Percentiles rank a stretch among this genome's conserved stretches.
Evolutionary conservation across 768 basidiomycete genomes (phyloP).

Genomic region (Rickenella mellea): DNA sequence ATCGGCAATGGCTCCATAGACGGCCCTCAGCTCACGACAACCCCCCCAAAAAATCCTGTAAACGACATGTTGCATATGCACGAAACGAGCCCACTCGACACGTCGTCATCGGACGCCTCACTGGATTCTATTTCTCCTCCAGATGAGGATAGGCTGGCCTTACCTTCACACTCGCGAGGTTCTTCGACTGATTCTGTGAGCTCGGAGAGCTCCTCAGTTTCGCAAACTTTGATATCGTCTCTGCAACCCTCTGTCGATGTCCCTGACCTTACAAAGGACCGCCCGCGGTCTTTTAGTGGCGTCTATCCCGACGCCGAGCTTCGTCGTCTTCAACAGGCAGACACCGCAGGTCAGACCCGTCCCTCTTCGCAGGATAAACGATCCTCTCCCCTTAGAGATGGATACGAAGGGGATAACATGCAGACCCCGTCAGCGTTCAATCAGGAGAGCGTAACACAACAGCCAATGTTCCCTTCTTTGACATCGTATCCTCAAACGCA

Average conservation of each 20-base stretch:
- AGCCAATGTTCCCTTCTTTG: neutral
- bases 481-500: neutral
- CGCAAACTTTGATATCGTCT: neutral
- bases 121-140: constrained; percentile 57
- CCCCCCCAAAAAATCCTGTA: constrained; percentile 52
- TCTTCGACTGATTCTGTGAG: constrained; percentile 73
- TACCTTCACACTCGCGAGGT: constrained; percentile 64
- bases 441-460: neutral
- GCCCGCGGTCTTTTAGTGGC: constrained; percentile 76
- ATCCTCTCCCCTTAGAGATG: constrained; percentile 40
- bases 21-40: constrained; percentile 43
- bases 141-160: constrained; percentile 54
- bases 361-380: constrained; percentile 22
- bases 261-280: constrained; percentile 51
- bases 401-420: constrained; percentile 26
- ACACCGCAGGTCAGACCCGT: constrained; percentile 27
- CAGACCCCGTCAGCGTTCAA: constrained; percentile 23
- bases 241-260: neutral
- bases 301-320: constrained; percentile 67
- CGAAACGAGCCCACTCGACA: constrained; percentile 65
- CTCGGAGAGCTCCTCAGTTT: constrained; percentile 17
- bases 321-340: constrained; percentile 62
- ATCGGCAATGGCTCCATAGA: constrained; percentile 49
- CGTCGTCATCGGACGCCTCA: constrained; percentile 54
- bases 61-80: constrained; percentile 45